Base-by-base conservation (phyloP, 1,284 basidiomycete genomes). In the Ceratobasidium sp. region DNA sequence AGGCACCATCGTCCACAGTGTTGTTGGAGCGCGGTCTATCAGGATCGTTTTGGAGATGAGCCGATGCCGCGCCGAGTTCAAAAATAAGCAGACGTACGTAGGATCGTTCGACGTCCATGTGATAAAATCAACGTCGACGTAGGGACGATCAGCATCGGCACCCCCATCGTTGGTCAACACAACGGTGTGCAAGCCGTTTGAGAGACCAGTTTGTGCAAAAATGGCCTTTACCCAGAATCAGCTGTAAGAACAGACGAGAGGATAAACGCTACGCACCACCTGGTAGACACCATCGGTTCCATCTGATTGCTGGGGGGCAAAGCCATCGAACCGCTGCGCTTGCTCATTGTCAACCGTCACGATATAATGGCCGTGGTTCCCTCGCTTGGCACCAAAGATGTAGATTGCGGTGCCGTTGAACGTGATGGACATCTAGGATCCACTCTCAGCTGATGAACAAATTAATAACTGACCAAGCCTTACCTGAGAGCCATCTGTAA, bases 71-170 rank as follows among this genome's bases (percentile, higher is more conserved):
- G 43, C 10, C 43, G 43, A 45, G 18, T 12, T n/a, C 4, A 18
- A 45, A 8, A 18, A 18, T 45, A 18, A 45, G 16, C 43, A 32
- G n/a, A 45, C 65, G 16, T 57, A 69, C 65, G 41, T 41, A 1
- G 6, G n/a, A 32, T 69, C 52, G 43, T 69, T 58, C 23, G 52
- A 69, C n/a, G 65, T 69, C 65, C 65, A 69, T 26, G 65, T 69
- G 36, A 69, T 58, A 30, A 58, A 58, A 46, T 69, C 65, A 16
- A 69, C 46, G 16, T 69, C 65, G 23, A 69, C 65, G 21, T 50
- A 69, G 21, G 65, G 65, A 10, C 43, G 34, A 12, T 36, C 39
- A 26, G 65, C 46, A 41, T 58, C 53, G 3, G 39, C 16, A n/a
- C 65, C 65, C 9, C 23, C 21, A 23, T 70, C 46, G 46, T 65